Conservation (phyloP, 495 filamentous ascomycete genomes). For the Trichocladium uniseriatum region DNA sequence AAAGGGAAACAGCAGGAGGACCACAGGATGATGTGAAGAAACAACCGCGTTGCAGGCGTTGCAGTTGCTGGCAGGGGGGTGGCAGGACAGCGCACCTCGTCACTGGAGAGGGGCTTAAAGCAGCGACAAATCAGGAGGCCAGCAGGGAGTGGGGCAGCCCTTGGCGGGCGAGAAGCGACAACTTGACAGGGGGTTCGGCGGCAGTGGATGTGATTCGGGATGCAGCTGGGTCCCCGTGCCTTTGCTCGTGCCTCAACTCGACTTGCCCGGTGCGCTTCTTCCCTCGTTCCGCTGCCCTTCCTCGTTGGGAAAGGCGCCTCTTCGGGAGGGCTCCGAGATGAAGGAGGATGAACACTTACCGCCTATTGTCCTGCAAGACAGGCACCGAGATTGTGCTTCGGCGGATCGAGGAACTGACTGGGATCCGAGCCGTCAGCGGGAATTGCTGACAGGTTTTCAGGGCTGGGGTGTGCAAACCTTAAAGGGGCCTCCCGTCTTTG, state of each 20-base stretch:
- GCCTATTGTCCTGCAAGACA: constrained; percentile 2
- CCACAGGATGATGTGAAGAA: neutral
- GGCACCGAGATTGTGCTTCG: constrained; percentile 1
- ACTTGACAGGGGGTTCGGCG: constrained; percentile 29
- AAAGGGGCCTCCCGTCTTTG: neutral
- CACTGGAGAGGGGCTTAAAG: constrained; percentile 20
- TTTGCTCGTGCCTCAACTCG: constrained; percentile 3
- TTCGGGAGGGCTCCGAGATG: neutral
- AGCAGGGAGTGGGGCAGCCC: constrained; percentile 9
- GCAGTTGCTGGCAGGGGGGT: constrained; percentile 1
- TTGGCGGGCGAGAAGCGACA: constrained; percentile 27
- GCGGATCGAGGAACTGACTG: neutral
- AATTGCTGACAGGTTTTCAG: neutral
- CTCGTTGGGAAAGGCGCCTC: neutral
- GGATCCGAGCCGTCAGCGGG: neutral
- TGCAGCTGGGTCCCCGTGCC: too few species aligned
- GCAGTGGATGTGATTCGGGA: constrained; percentile 27
- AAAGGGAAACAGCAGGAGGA: neutral
- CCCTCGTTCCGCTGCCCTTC: constrained; percentile 4
- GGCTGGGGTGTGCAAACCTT: neutral
- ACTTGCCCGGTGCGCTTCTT: constrained; percentile 13
- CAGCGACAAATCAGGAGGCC: constrained; percentile 25
- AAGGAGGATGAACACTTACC: constrained; percentile 14
- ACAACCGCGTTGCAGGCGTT: neutral
- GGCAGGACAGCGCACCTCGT: constrained; percentile 15